A percentile compares a stretch with the other conserved stretches of the same genome.
phyloP scores from a whole-genome alignment of 495 filamentous ascomycete genomes.

The Penicillium silybi region DNA sequence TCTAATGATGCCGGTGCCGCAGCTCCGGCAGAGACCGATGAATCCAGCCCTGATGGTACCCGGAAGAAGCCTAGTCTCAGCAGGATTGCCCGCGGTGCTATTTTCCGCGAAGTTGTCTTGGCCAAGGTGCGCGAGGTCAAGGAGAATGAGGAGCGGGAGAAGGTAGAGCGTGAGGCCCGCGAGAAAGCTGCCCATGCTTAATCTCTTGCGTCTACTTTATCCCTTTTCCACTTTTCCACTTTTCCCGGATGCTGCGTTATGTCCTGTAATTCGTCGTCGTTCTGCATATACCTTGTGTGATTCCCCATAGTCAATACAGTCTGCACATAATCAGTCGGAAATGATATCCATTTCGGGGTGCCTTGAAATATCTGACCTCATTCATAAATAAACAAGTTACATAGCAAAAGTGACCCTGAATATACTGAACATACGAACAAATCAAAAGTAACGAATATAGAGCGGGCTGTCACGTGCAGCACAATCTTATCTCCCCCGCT shows the following conservation, averaged over 20 bases:
- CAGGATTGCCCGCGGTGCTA: constrained; percentile 78
- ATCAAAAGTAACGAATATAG: not conserved
- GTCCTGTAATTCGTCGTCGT: constrained; percentile 10
- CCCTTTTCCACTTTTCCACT: not conserved
- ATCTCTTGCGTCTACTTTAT: constrained; percentile 6
- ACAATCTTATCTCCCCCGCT: constrained; percentile 9
- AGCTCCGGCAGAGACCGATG: constrained; percentile 1
- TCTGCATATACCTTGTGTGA: constrained; percentile 29
- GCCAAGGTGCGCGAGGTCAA: constrained; percentile 95
- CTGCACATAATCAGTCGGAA: constrained; percentile 10
- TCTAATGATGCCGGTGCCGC: constrained; percentile 11
- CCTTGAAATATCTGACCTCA: not conserved
- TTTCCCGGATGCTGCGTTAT: constrained; percentile 8
- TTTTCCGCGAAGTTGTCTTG: constrained; percentile 95
- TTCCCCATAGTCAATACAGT: constrained; percentile 24
- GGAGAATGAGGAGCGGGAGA: constrained; percentile 71
- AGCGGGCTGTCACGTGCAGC: not conserved
- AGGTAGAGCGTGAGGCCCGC: constrained; percentile 53
- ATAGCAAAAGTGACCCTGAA: no score
- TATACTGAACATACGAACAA: no score
- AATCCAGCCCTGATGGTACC: constrained; percentile 12
- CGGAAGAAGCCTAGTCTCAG: constrained; percentile 63
- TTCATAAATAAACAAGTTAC: not conserved
- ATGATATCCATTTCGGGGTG: not conserved
- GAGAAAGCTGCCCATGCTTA: constrained; percentile 35